phyloP scores from a whole-genome alignment of 129 eudicot genomes.

The Artemisia annua region DNA sequence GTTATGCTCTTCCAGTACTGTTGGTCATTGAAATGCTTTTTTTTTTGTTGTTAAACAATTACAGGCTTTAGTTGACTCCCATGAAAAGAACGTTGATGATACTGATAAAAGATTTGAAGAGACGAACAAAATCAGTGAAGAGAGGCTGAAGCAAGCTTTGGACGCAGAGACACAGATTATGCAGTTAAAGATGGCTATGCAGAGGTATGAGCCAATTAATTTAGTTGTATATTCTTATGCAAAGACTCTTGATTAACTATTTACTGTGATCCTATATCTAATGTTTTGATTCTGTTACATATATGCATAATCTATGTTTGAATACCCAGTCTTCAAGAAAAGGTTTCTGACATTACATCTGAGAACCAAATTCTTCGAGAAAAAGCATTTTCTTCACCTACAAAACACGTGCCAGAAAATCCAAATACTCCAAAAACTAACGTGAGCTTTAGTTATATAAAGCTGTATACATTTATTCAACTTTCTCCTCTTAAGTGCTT shows the following conservation, averaged over 20 bases:
- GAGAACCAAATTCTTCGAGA: constrained; percentile 73
- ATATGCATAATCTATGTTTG: constrained; percentile 12
- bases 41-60: constrained; percentile 1
- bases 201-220: constrained; percentile 44
- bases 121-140: constrained; percentile 72
- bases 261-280: not conserved
- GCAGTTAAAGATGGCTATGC: constrained; percentile 68
- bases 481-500: constrained; percentile 8
- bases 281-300: constrained; percentile 14
- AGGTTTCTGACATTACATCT: constrained; percentile 64
- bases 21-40: not conserved
- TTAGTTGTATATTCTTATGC: not conserved
- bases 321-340: constrained; percentile 68
- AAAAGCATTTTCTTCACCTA: constrained; percentile 35
- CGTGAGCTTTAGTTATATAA: constrained; percentile 26
- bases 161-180: constrained; percentile 73
- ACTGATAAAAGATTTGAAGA: constrained; percentile 77
- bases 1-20: too few relatives aligned
- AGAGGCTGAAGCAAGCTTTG: constrained; percentile 67
- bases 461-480: not conserved
- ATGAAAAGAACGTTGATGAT: constrained; percentile 66
- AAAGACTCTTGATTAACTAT: not conserved
- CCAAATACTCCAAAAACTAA: constrained; percentile 17
- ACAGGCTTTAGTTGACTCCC: constrained; percentile 65
- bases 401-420: not conserved